Percentiles rank a stretch among this genome's conserved stretches.
Conservation (phyloP, 2,329 filamentous ascomycete species). For the Eutypa lata region DNA sequence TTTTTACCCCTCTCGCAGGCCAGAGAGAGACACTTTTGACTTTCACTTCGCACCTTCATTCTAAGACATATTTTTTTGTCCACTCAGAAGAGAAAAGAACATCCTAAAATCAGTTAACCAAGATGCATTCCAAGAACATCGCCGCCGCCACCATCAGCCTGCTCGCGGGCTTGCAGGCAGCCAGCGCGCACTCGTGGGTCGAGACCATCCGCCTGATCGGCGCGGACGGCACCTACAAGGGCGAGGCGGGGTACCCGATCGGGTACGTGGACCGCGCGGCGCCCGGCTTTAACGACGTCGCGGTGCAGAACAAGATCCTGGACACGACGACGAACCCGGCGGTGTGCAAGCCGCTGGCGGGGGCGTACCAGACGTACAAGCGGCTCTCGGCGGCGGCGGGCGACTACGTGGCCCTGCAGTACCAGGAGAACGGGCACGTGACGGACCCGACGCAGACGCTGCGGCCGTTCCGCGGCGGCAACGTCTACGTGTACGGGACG, state of each 20-base stretch:
- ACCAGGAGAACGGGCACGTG: conserved; percentile 76
- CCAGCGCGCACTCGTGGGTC: conserved; percentile 73
- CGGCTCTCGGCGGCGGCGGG: conserved; percentile 58
- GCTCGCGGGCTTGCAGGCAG: conserved; percentile 28
- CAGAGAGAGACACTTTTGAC: too few relatives aligned
- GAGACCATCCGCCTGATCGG: conserved; percentile 72
- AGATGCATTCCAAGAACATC: conserved; percentile 10
- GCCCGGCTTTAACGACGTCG: conserved; percentile 53
- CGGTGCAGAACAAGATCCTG: conserved; percentile 57
- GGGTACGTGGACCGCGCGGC: conserved; percentile 60
- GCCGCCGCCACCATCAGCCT: conserved; percentile 18
- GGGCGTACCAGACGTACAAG: conserved; percentile 65
- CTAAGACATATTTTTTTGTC: too few relatives aligned
- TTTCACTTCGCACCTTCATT: too few relatives aligned
- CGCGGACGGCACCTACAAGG: conserved; percentile 69
- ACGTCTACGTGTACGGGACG: conserved; percentile 74
- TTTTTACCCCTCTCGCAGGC: too few relatives aligned
- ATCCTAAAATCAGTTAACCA: too few relatives aligned
- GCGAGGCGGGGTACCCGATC: conserved; percentile 70
- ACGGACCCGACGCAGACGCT: conserved; percentile 60
- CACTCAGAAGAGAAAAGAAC: conserved; percentile 12
- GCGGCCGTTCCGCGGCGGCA: conserved; percentile 57
- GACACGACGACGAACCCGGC: conserved; percentile 42
- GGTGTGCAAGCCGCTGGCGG: conserved; percentile 61
- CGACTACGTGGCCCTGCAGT: conserved; percentile 63